These are phyloP conservation scores for Trametes villosa DNA, from an alignment of 768 basidiomycete genomes.

Conservation along the genomic window DNA sequence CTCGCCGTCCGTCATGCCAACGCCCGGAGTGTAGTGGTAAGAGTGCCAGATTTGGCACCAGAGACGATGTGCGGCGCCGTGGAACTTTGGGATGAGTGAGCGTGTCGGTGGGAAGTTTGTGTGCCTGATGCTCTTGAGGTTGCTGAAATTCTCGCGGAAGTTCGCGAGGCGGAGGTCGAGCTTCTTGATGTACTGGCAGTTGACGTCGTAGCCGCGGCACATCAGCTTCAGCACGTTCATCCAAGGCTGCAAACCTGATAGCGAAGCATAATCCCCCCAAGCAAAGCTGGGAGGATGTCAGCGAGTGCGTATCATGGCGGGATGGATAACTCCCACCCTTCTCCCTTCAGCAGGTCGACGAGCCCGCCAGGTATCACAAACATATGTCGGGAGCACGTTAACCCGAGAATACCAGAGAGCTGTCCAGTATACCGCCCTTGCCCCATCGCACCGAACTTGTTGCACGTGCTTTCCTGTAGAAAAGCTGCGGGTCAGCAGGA, in stretches of 20 bases:
- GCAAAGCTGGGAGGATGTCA: conserved; percentile 8
- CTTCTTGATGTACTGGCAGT: conserved; percentile 30
- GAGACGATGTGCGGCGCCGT: conserved; percentile 14
- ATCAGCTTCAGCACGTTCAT: conserved; percentile 7
- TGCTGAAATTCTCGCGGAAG: conserved; percentile 1
- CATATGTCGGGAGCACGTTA: conserved; percentile 24
- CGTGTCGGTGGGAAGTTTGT: conserved; percentile 4
- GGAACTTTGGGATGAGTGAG: conserved; percentile 21
- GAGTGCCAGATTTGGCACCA: conserved; percentile 11
- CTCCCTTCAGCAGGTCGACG: conserved; percentile 27
- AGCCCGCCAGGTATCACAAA: conserved; percentile 18
- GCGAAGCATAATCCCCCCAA: conserved; percentile 14
- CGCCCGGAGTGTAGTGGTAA: conserved; percentile 19
- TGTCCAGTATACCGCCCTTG: background rate
- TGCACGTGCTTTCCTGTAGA: conserved; percentile 14
- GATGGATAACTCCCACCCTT: conserved; percentile 13
- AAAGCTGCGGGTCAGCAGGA: background rate
- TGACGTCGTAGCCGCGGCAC: conserved; percentile 31
- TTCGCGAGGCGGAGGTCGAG: conserved; percentile 14
- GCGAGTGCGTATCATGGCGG: too few species aligned
- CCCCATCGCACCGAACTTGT: conserved; percentile 25
- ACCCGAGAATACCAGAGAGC: conserved; percentile 19
- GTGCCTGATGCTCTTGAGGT: background rate
- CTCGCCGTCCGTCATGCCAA: conserved; percentile 23
- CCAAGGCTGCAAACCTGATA: conserved; percentile 17